Base-by-base conservation (phyloP, 192 early-diverging fungal genomes). In the Chytriomyces sp. region DNA sequence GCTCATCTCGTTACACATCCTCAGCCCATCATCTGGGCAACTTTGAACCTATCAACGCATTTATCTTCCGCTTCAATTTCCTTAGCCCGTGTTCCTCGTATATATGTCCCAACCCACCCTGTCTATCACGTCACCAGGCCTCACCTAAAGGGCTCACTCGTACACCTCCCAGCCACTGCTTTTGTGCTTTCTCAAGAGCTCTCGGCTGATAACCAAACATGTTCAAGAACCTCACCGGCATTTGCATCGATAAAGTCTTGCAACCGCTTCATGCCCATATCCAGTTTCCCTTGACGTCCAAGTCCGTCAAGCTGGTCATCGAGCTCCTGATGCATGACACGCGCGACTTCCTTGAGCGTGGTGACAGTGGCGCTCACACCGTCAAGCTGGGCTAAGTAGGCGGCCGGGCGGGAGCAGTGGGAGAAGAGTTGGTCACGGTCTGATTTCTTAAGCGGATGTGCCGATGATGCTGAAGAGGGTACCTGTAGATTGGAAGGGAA, bases 291-390 rank as follows among this genome's bases (percentile, higher is more conserved):
- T 44, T 71, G 64, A 1, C 84, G 86, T 12, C 58, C 74, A 52
- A 87, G 33, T 38, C 86, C 60, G 80, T 62, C 59, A 33, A 81
- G 77, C 63, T 87, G 86, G 65, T 87, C 86, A 32, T 87, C 86
- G 39, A 87, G 53, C 75, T 87, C 86, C 25, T 75, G 52, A 33
- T 82, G 81, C 82, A 87, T 87, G 25, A 83, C 82, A 17, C 52
- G 30, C 6, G 82, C 86, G 40, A 87, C 77, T 59, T 87, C 82
- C 37, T 75, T 75, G 59, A 87, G 55, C 34, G 73, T 81, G 14
- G 60, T 52, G 6, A 87, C 78, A 2, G 86, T 87, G 14, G 55
- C 57, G 30, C 58, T 25, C 2, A 87, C 84, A 4, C 72, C 78
- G 26, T 86, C 86, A 25, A 87, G 71, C 76, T 87, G 82, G 32